Conservation (phyloP, 164 flowering plant genomes). For the grape (Vitis vinifera) region ASM3070453v1 NC_081821.1:7356501-7357000, state of each 20-base stretch:
- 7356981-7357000: conserved; percentile 28
- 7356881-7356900: conserved; percentile 46
- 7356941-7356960: conserved; percentile 60
- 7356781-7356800: conserved; percentile 52
- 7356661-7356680: conserved; percentile 32
- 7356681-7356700: conserved; percentile 42
- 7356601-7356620: conserved; percentile 61
- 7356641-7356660: conserved; percentile 36
- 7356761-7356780: conserved; percentile 27
- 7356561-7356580: conserved; percentile 36
- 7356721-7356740: conserved; percentile 39
- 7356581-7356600: conserved; percentile 46
- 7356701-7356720: conserved; percentile 60
- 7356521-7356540: conserved; percentile 60
- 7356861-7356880: conserved; percentile 31
- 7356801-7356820: conserved; percentile 45
- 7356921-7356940: conserved; percentile 44
- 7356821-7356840: conserved; percentile 43
- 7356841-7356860: conserved; percentile 46
- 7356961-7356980: conserved; percentile 52
- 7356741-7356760: conserved; percentile 11
- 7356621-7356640: conserved; percentile 56
- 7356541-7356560: conserved; percentile 39
- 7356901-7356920: conserved; percentile 30
- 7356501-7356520: conserved; percentile 58